A percentile compares a stretch with the other conserved stretches of the same genome.
These are phyloP conservation scores for Emergomyces africanus DNA, from an alignment of 2,329 filamentous ascomycete species.

Conservation along the genomic window DNA sequence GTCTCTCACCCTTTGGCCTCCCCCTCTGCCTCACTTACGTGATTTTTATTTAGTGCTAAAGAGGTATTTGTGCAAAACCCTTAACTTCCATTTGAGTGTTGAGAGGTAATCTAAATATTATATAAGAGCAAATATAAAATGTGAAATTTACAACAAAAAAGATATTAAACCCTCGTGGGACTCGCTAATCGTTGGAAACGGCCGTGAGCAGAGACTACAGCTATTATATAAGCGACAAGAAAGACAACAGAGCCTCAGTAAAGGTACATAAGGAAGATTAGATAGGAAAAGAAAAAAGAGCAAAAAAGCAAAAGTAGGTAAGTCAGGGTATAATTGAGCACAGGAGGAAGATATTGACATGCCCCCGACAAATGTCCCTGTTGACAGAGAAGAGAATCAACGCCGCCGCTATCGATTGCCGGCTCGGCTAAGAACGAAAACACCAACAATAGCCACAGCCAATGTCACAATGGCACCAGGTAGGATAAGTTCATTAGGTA, in stretches of 20 bases:
- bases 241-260: neutral
- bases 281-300: too few species aligned
- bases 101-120: too few species aligned
- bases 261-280: neutral
- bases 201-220: neutral
- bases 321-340: neutral
- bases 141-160: neutral
- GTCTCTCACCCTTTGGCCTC: too few species aligned
- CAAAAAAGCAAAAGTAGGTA: neutral
- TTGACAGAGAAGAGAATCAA: neutral
- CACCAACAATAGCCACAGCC: slow-evolving; percentile 83
- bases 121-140: too few species aligned
- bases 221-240: neutral
- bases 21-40: too few species aligned
- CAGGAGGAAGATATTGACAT: neutral
- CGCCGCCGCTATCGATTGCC: slow-evolving; percentile 3
- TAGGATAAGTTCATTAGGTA: slow-evolving; percentile 86
- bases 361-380: neutral
- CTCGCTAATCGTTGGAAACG: neutral
- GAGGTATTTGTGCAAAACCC: too few species aligned
- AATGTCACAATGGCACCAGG: slow-evolving; percentile 93
- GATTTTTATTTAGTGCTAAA: too few species aligned
- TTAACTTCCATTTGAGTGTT: too few species aligned
- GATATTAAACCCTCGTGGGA: neutral
- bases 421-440: slow-evolving; percentile 71